phyloP scores from a whole-genome alignment of 495 filamentous ascomycete genomes.

The Recurvomyces mirabilis region DNA sequence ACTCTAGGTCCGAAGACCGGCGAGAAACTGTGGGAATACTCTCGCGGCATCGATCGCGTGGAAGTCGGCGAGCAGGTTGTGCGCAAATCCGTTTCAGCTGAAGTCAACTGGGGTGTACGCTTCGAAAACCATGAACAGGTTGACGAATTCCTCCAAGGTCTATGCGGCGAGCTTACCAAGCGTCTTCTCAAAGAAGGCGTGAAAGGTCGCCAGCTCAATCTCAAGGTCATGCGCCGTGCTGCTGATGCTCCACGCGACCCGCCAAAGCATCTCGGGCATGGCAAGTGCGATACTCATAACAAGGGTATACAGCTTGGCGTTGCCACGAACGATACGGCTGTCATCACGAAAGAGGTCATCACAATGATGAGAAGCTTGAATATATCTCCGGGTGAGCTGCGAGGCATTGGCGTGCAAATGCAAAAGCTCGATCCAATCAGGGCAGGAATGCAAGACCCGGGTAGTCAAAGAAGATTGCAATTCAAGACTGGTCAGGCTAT shows the following conservation, averaged over 20 bases:
- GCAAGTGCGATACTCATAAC: conserved; percentile 86
- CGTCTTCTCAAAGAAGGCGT: conserved; percentile 71
- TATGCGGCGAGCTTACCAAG: conserved; percentile 72
- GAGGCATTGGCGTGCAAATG: conserved; percentile 84
- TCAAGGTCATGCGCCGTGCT: conserved; percentile 86
- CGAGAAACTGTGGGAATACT: conserved; percentile 80
- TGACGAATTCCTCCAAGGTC: conserved; percentile 73
- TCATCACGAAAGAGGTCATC: conserved; percentile 68
- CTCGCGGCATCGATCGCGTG: conserved; percentile 72
- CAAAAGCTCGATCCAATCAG: conserved; percentile 79
- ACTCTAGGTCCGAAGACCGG: conserved; percentile 84
- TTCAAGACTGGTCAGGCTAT: conserved; percentile 35
- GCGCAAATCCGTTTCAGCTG: conserved; percentile 86
- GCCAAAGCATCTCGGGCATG: conserved; percentile 88
- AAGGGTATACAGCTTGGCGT: conserved; percentile 75
- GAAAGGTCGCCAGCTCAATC: conserved; percentile 74
- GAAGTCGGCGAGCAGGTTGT: conserved; percentile 74
- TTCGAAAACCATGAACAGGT: conserved; percentile 83
- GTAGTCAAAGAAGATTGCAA: conserved; percentile 49
- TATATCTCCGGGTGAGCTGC: conserved; percentile 78
- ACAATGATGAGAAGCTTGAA: conserved; percentile 70
- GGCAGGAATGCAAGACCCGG: conserved; percentile 22
- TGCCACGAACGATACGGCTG: conserved; percentile 59
- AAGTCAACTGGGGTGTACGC: conserved; percentile 96
- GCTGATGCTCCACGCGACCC: conserved; percentile 82